Base-by-base conservation (phyloP, 2,329 filamentous ascomycete species). In the Orbilia javanica region DNA sequence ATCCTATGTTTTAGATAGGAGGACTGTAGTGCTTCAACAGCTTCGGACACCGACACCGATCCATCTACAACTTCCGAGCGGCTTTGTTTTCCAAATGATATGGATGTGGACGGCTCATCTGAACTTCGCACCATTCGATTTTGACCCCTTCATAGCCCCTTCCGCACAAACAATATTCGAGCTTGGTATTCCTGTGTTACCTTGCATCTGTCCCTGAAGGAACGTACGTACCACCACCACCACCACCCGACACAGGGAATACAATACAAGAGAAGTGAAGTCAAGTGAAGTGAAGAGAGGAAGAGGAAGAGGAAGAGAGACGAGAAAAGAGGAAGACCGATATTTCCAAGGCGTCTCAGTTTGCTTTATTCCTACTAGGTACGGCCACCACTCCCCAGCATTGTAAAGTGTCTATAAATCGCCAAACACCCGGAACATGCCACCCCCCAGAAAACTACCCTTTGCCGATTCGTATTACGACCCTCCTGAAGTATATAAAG, bases 1-100 rank as follows among this genome's bases (percentile, higher is more conserved):
- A 62, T 70, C 74, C 74, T 78, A 78, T 78, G 74, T 78, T 72
- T 67, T 78, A 78, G 74, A 68, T 78, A 68, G 74, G 62, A 78
- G 36, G 67, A 68, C 44, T 42, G 42, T 29, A 62, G 60, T 57
- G 67, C 74, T 68, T 71, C 74, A 78, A 72, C 67, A 78, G 74
- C 74, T 77, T 42, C 48, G 34, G 52, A 78, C 31, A 62, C 34
- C 67, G 22, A 63, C 62, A 66, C 15, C 39, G 66, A 42, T 69
- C 63, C 55, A 44, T 25, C 52, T 46, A 48, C 25, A 67, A 44
- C 67, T 44, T 68, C 67, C 62, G 63, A 50, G 42, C 60, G 20
- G 67, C 63, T 68, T n/a, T 53, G 22, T 64, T 67, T 66, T 78
- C 67, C 74, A 62, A 78, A 78, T 78, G 74, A 53, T 78, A 78